Evolutionary conservation across 257 asterid genomes (phyloP).

Genomic region (Thymus mandschuricus): DNA sequence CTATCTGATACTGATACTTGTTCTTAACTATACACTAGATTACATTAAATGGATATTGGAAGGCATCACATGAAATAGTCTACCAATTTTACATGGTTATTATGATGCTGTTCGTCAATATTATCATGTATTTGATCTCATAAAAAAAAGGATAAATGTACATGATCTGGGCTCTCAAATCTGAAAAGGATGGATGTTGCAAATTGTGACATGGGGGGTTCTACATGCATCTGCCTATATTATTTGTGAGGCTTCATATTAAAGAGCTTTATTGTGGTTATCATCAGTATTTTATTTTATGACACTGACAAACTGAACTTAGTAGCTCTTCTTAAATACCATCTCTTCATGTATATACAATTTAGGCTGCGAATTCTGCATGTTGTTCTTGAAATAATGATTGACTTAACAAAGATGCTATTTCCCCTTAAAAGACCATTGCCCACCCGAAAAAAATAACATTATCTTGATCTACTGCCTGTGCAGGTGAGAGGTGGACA

Average conservation of each 20-base stretch:
- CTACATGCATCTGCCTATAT: not conserved
- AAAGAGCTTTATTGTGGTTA: slow-evolving; percentile 2
- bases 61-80: not conserved
- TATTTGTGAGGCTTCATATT: slow-evolving; percentile 12
- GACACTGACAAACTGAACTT: slow-evolving; percentile 6
- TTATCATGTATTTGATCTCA: not conserved
- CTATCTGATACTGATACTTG: not conserved
- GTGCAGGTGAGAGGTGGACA: slow-evolving; percentile 95
- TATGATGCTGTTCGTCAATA: not conserved
- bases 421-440: slow-evolving; percentile 11
- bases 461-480: slow-evolving; percentile 35
- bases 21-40: not conserved
- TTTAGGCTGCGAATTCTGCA: not conserved
- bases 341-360: not conserved
- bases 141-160: not conserved
- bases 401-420: not conserved
- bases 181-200: not conserved
- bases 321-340: not conserved
- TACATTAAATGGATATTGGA: not conserved
- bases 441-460: not conserved
- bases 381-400: slow-evolving; percentile 18
- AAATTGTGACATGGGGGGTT: not conserved
- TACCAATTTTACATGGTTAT: not conserved
- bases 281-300: slow-evolving; percentile 11
- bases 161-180: not conserved